Percentiles rank a stretch among this genome's conserved stretches.
Evolutionary conservation across 805 yeast species (phyloP).

Genomic region (Candida coquimbonensis): DNA sequence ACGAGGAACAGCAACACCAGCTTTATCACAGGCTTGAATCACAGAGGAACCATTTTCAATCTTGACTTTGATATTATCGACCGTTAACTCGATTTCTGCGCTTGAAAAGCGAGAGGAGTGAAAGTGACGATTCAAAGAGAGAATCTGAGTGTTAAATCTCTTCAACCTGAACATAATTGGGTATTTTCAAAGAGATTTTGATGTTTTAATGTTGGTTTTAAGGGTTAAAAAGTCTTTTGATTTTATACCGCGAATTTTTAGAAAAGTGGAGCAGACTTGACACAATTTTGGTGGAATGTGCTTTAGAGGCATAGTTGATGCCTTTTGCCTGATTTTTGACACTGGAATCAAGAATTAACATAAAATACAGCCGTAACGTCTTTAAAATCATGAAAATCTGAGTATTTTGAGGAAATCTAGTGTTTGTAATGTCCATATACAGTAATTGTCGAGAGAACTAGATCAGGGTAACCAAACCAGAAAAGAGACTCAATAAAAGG

Average conservation of each 20-base stretch:
- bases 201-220: neutral
- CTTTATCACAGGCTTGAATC: constrained; percentile 87
- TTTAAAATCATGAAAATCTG: no score
- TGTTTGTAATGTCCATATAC: neutral
- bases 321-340: no score
- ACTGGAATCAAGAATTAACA: no score
- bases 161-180: no score
- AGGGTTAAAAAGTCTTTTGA: neutral
- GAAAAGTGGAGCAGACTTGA: neutral
- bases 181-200: neutral
- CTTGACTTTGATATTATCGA: constrained; percentile 66
- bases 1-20: constrained; percentile 82
- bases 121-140: neutral
- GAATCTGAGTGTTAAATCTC: no score
- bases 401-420: no score
- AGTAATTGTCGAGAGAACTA: no score
- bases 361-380: no score
- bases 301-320: no score
- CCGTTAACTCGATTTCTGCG: constrained; percentile 47
- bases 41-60: constrained; percentile 84
- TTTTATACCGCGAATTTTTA: neutral
- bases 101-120: constrained; percentile 24
- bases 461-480: no score
- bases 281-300: neutral
- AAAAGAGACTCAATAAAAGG: no score